Percentiles rank a stretch among this genome's conserved stretches.
Conservation (phyloP, 1,284 basidiomycete genomes). For the Pseudozyma pruni region DNA sequence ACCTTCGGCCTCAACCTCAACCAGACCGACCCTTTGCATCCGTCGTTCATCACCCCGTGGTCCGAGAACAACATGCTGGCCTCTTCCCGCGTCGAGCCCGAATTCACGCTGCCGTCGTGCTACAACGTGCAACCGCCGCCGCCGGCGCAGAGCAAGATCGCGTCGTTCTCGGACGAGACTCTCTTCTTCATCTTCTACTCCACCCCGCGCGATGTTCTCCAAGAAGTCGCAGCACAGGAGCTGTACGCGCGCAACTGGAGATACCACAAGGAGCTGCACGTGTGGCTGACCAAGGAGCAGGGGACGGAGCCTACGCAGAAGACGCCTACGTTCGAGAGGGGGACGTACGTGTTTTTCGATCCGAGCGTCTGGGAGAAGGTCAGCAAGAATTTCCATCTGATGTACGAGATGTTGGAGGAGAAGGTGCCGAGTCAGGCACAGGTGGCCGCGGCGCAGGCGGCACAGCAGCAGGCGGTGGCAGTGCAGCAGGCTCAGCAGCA, state of each 20-base stretch:
- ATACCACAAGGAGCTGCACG: conserved; percentile 91
- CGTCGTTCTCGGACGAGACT: conserved; percentile 93
- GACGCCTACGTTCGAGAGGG: conserved; percentile 87
- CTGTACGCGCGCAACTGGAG: conserved; percentile 98
- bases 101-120: conserved; percentile 90
- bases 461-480: conserved; percentile 42
- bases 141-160: conserved; percentile 85
- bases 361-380: conserved; percentile 86
- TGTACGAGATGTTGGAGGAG: conserved; percentile 87
- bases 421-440: conserved; percentile 70
- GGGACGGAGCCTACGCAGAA: conserved; percentile 84
- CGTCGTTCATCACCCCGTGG: conserved; percentile 97
- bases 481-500: conserved; percentile 29
- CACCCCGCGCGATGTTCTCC: conserved; percentile 88
- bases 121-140: conserved; percentile 93
- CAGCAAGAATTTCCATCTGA: conserved; percentile 79
- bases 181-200: conserved; percentile 99
- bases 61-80: conserved; percentile 85
- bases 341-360: conserved; percentile 91
- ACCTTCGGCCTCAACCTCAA: conserved; percentile 92
- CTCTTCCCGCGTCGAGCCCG: conserved; percentile 80
- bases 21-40: conserved; percentile 83
- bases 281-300: conserved; percentile 95
- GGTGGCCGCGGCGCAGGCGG: conserved; percentile 41
- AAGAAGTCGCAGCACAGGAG: conserved; percentile 95